phyloP scores from a whole-genome alignment of 2,329 filamentous ascomycete genomes.

The Hymenoscyphus fraxineus region DNA sequence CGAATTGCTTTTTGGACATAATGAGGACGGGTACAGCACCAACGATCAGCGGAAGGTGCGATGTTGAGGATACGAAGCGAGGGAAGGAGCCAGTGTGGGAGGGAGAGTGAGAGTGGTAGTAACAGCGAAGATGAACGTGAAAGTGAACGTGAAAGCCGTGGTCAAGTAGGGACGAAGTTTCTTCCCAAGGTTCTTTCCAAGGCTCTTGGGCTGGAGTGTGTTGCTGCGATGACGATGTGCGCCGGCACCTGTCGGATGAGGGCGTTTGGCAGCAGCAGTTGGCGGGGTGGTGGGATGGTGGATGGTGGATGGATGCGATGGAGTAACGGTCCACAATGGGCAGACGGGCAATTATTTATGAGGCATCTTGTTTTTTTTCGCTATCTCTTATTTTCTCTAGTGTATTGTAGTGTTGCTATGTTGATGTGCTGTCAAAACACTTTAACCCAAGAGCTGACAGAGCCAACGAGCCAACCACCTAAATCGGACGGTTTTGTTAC shows the following conservation, averaged over 20 bases:
- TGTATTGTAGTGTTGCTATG: not conserved
- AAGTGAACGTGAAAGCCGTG: not conserved
- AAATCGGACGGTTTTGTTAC: slow-evolving; percentile 1
- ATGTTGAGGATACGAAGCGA: not conserved
- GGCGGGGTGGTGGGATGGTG: too few relatives aligned
- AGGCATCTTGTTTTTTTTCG: not conserved
- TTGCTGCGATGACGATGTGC: not conserved
- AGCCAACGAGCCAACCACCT: not conserved
- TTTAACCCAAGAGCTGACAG: not conserved
- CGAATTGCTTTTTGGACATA: slow-evolving; percentile 18
- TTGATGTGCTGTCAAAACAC: slow-evolving; percentile 2
- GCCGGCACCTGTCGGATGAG: not conserved
- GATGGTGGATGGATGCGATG: too few relatives aligned
- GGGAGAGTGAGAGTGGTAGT: too few relatives aligned
- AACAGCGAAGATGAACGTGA: too few relatives aligned
- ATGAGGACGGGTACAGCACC: slow-evolving; percentile 7
- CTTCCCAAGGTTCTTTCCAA: not conserved
- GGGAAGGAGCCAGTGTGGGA: not conserved
- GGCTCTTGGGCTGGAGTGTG: not conserved
- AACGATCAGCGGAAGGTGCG: slow-evolving; percentile 14
- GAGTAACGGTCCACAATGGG: not conserved
- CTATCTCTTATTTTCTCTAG: not conserved
- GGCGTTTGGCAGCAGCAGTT: not conserved
- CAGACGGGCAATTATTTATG: not conserved
- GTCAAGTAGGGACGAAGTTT: not conserved